Percentiles rank a stretch among this genome's conserved stretches.
Conservation (phyloP, 176 grass and related monocot species). For the Oryza meyeriana region DNA sequence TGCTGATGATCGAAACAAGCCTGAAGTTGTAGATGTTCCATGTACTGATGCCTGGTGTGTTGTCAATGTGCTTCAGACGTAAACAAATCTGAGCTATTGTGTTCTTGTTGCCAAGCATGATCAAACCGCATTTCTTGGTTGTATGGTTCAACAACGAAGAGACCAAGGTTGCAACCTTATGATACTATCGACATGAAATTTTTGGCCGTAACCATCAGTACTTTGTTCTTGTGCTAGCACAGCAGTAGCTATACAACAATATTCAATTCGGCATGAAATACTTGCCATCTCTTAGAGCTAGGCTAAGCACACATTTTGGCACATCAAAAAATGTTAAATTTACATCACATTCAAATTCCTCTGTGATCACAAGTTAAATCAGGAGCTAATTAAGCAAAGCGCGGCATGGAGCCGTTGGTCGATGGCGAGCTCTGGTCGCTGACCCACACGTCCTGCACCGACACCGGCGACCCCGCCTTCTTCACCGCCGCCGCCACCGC, state of each 20-base stretch:
- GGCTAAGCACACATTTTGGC: neutral
- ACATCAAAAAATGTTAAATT: neutral
- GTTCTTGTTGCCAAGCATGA: neutral
- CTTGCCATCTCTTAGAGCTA: neutral
- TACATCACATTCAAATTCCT: neutral
- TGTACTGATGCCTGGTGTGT: neutral
- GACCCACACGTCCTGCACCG: conserved; percentile 63
- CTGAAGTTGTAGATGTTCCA: neutral
- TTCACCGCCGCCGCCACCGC: neutral
- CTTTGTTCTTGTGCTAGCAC: neutral
- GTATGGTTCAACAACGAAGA: neutral
- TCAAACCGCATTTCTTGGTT: conserved; percentile 16
- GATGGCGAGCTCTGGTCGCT: conserved; percentile 69
- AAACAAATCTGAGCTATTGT: neutral
- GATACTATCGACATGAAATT: neutral
- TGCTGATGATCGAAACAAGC: no score
- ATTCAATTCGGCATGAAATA: neutral
- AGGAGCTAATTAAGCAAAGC: neutral
- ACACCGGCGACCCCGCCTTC: conserved; percentile 56
- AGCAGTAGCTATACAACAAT: neutral
- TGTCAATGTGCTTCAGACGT: neutral
- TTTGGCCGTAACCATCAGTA: neutral
- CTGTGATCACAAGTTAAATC: neutral
- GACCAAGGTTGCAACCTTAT: neutral
- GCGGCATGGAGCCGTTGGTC: conserved; percentile 57